phyloP scores from a whole-genome alignment of 2,329 filamentous ascomycete species.

The Colletotrichum salicis region DNA sequence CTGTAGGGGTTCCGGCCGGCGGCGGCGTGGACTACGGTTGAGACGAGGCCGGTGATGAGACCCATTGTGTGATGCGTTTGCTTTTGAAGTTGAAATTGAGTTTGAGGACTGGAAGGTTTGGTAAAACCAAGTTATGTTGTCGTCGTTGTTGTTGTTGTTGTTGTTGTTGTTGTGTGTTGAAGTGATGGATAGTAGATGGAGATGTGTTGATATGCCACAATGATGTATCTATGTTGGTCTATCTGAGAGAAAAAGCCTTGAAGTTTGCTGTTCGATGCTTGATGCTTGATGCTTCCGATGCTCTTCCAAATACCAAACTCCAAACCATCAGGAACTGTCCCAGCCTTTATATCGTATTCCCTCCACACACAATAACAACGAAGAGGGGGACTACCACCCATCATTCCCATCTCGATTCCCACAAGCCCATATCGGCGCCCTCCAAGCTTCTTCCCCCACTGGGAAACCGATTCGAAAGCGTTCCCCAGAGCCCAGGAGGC shows the following conservation, averaged over 20 bases:
- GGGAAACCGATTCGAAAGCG: constrained; percentile 31
- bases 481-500: constrained; percentile 3
- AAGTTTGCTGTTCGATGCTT: background rate
- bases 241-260: background rate
- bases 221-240: background rate
- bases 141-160: too few relatives aligned
- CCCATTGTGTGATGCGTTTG: constrained; percentile 10
- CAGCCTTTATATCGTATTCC: background rate
- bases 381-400: background rate
- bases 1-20: constrained; percentile 30
- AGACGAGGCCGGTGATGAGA: constrained; percentile 35
- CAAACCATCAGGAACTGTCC: background rate
- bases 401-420: background rate
- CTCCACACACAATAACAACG: background rate
- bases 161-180: too few relatives aligned
- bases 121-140: too few relatives aligned
- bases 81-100: too few relatives aligned
- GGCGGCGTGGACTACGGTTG: constrained; percentile 30
- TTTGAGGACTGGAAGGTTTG: too few relatives aligned
- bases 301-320: background rate
- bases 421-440: background rate
- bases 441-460: constrained; percentile 7
- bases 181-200: background rate
- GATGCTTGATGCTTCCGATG: background rate
- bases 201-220: background rate